A percentile compares a stretch with the other conserved stretches of the same genome.
Evolutionary conservation across 2,329 filamentous ascomycete genomes (phyloP).

Genomic region (Ascochyta fabae): DNA sequence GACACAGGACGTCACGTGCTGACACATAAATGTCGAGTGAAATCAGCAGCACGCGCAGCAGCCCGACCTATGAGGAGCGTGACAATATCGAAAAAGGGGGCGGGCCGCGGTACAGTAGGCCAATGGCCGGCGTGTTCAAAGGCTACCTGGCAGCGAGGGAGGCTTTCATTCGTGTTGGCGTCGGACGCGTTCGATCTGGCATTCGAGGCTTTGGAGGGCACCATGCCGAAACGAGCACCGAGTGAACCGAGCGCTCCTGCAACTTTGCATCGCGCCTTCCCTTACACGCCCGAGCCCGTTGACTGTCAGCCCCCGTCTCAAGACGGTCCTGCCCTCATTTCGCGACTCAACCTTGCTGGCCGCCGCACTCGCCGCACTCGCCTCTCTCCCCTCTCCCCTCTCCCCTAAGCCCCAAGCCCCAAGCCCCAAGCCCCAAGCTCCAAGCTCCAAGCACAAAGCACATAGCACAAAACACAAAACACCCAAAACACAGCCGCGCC

Average conservation of each 20-base stretch:
- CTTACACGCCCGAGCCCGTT: conserved; percentile 31
- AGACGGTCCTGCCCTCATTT: conserved; percentile 37
- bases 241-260: conserved; percentile 30
- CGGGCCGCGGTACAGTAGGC: conserved; percentile 16
- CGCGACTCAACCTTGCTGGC: conserved; percentile 14
- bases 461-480: conserved; percentile 22
- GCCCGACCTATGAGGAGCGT: conserved; percentile 17
- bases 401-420: no score
- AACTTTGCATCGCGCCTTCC: conserved; percentile 27
- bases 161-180: not conserved
- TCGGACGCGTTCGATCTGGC: conserved; percentile 16
- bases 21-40: conserved; percentile 11
- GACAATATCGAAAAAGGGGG: conserved; percentile 40
- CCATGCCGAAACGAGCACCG: conserved; percentile 11
- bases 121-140: conserved; percentile 25
- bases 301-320: conserved; percentile 33
- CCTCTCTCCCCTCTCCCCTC: no score
- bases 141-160: not conserved
- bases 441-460: conserved; percentile 16
- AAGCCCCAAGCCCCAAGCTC: no score
- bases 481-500: conserved; percentile 17
- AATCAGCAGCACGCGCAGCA: conserved; percentile 14
- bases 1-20: conserved; percentile 33
- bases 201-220: conserved; percentile 1
- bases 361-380: no score